Conservation (phyloP, 805 yeast species). For the Suhomyces kilbournensis region DNA sequence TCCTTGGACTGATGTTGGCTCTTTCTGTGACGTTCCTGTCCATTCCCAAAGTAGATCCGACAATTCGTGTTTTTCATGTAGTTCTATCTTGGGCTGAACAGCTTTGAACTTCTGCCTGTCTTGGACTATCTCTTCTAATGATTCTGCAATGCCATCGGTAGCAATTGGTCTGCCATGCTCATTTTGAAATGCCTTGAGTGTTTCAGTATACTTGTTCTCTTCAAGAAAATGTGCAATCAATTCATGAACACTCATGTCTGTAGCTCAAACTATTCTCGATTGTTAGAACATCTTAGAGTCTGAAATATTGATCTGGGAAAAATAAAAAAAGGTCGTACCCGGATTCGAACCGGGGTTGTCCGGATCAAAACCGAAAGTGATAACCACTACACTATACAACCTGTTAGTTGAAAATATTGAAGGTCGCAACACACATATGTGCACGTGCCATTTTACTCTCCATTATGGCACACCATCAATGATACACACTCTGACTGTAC, state of each 20-base stretch:
- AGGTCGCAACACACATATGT: no score
- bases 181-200: conserved; percentile 47
- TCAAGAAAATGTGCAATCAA: conserved; percentile 61
- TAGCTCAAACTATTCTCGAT: not conserved
- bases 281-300: not conserved
- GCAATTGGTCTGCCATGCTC: conserved; percentile 41
- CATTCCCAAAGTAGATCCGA: conserved; percentile 17
- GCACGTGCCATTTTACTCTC: no score
- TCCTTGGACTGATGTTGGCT: conserved; percentile 4
- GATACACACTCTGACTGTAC: no score
- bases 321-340: conserved; percentile 61
- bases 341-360: conserved; percentile 83
- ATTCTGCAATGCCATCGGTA: conserved; percentile 16
- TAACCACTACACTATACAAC: conserved; percentile 75
- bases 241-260: conserved; percentile 2
- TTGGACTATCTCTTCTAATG: conserved; percentile 36
- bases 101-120: conserved; percentile 34
- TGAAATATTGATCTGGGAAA: not conserved
- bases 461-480: no score
- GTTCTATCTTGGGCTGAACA: conserved; percentile 7
- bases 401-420: conserved; percentile 7
- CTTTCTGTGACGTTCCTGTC: conserved; percentile 25
- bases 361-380: conserved; percentile 81
- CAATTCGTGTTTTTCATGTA: not conserved
- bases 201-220: conserved; percentile 43